Percentiles rank a stretch among this genome's conserved stretches.
These are phyloP conservation scores for Chaetomium sp. DNA, from an alignment of 2,329 filamentous ascomycete genomes.

Conservation along the genomic window DNA sequence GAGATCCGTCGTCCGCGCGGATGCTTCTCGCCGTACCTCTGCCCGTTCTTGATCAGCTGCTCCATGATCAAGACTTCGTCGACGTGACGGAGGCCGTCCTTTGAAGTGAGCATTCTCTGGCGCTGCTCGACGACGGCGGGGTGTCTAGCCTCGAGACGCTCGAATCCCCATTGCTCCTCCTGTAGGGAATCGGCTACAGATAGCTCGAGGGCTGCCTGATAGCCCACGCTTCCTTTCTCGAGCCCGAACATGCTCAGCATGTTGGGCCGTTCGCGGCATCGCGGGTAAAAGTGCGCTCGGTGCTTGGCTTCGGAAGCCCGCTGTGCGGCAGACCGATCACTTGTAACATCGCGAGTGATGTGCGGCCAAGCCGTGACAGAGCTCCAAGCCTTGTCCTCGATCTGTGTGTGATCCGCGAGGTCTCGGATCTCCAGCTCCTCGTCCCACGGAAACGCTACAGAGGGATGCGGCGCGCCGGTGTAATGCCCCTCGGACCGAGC, in stretches of 20 bases:
- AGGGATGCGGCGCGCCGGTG: constrained; percentile 62
- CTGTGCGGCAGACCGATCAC: constrained; percentile 48
- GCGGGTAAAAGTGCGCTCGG: constrained; percentile 60
- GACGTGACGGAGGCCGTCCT: constrained; percentile 57
- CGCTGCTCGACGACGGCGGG: constrained; percentile 60
- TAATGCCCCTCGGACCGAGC: constrained; percentile 61
- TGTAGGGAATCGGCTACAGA: constrained; percentile 65
- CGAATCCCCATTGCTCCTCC: constrained; percentile 63
- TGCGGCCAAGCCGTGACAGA: constrained; percentile 65
- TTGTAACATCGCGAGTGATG: constrained; percentile 54
- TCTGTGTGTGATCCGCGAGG: constrained; percentile 64
- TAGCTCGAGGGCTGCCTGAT: constrained; percentile 67
- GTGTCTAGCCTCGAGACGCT: constrained; percentile 57
- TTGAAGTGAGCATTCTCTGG: constrained; percentile 56
- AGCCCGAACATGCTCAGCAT: constrained; percentile 74
- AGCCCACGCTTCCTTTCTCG: constrained; percentile 71
- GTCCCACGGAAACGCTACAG: constrained; percentile 69
- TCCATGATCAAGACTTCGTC: constrained; percentile 62
- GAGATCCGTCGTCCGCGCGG: constrained; percentile 53
- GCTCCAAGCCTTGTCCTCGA: constrained; percentile 65
- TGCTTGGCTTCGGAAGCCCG: constrained; percentile 49
- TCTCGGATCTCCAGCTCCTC: constrained; percentile 62
- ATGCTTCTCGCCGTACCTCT: constrained; percentile 57
- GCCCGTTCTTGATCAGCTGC: constrained; percentile 58
- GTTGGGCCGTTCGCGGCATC: constrained; percentile 64